phyloP scores from a whole-genome alignment of 768 basidiomycete species.

The Pisolithus sp. region DNA sequence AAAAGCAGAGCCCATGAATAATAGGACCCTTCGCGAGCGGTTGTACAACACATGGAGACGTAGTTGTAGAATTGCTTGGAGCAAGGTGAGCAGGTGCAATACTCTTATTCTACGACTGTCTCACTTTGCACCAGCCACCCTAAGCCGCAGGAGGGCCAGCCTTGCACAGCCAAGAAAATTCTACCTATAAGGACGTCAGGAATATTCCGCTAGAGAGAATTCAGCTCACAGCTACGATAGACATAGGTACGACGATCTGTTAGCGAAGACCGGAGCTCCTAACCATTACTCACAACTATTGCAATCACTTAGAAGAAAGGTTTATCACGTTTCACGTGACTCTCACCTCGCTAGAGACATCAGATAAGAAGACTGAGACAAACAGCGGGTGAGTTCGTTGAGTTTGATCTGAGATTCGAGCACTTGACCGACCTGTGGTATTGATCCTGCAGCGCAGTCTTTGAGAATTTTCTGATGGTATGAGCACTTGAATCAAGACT shows the following conservation, averaged over 20 bases:
- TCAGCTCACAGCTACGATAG: neutral
- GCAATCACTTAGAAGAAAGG: neutral
- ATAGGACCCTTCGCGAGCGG: constrained; percentile 10
- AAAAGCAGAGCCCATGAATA: constrained; percentile 12
- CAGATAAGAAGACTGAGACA: neutral
- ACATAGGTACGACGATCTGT: neutral
- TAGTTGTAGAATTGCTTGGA: constrained; percentile 27
- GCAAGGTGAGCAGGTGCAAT: neutral
- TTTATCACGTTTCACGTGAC: neutral
- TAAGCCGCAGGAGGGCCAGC: neutral
- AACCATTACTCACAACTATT: neutral
- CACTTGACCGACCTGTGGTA: neutral
- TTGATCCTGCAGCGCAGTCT: neutral
- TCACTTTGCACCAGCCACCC: constrained; percentile 2
- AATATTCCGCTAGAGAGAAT: too few species aligned
- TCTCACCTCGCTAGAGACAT: neutral
- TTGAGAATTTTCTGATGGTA: too few species aligned
- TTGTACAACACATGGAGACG: constrained; percentile 30
- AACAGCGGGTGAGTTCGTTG: neutral
- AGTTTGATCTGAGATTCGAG: neutral
- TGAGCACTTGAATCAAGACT: neutral
- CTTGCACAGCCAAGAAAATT: neutral
- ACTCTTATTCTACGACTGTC: neutral
- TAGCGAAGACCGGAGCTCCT: neutral
- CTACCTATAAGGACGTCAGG: neutral